Conservation (phyloP, 371 early-diverging fungal species). For the Gilbertella persicaria region DNA sequence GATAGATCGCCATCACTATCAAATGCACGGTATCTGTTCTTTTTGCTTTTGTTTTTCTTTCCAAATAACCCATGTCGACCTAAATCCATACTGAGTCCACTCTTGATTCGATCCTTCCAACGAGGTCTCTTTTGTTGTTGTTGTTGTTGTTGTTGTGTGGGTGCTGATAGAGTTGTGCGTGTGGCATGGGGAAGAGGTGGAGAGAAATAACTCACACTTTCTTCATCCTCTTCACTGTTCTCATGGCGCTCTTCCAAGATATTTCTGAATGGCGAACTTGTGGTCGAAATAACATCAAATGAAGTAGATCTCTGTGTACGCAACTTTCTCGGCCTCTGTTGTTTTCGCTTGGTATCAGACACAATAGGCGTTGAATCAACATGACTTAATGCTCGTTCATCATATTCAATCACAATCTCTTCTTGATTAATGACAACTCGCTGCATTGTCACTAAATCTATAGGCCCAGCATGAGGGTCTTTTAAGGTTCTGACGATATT, state of each 20-base stretch:
- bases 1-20: slow-evolving; percentile 27
- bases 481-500: slow-evolving; percentile 75
- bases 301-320: slow-evolving; percentile 42
- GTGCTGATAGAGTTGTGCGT: background rate
- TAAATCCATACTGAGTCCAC: slow-evolving; percentile 18
- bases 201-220: background rate
- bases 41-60: slow-evolving; percentile 10
- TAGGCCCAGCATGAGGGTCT: slow-evolving; percentile 55
- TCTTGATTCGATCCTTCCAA: slow-evolving; percentile 21
- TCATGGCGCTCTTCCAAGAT: background rate
- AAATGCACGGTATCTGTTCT: slow-evolving; percentile 19
- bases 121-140: slow-evolving; percentile 1
- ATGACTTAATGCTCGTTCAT: slow-evolving; percentile 23
- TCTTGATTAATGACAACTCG: slow-evolving; percentile 58
- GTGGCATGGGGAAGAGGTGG: background rate
- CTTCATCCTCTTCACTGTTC: background rate
- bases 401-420: slow-evolving; percentile 51
- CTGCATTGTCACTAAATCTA: slow-evolving; percentile 60
- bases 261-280: slow-evolving; percentile 2
- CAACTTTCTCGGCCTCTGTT: slow-evolving; percentile 16
- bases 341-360: no score
- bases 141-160: background rate
- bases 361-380: slow-evolving; percentile 18
- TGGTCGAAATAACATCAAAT: slow-evolving; percentile 30
- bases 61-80: slow-evolving; percentile 16